Conservation (phyloP, 2,329 filamentous ascomycete genomes). For the Didymella arachidicola region DNA sequence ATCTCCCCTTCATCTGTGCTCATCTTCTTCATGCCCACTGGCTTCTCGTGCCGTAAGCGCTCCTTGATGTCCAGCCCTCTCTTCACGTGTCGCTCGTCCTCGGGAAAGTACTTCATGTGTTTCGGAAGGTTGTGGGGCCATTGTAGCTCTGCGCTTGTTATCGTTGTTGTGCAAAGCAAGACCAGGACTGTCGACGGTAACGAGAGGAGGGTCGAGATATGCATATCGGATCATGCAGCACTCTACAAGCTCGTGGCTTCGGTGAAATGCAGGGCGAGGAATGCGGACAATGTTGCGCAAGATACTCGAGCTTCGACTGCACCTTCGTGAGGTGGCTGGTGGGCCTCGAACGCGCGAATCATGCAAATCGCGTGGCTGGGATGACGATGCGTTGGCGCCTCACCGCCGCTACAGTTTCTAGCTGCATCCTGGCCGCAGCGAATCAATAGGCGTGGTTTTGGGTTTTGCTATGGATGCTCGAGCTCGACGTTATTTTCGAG, state of each 20-base stretch:
- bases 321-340: conserved; percentile 43
- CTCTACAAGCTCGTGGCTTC: conserved; percentile 14
- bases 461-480: conserved; percentile 1
- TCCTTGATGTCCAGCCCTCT: conserved; percentile 53
- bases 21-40: conserved; percentile 76
- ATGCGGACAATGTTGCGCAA: conserved; percentile 20
- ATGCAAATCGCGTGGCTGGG: conserved; percentile 48
- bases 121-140: conserved; percentile 58
- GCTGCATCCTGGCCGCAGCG: conserved; percentile 8
- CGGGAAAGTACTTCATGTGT: conserved; percentile 57
- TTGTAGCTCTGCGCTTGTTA: conserved; percentile 45
- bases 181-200: conserved; percentile 43
- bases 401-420: conserved; percentile 29
- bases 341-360: conserved; percentile 28
- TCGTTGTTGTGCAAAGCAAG: conserved; percentile 37
- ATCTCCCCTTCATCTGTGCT: conserved; percentile 74
- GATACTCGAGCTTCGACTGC: conserved; percentile 17
- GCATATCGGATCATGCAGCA: conserved; percentile 29
- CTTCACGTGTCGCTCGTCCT: conserved; percentile 55
- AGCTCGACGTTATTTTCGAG: conserved; percentile 3
- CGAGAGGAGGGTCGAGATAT: conserved; percentile 37
- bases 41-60: conserved; percentile 53
- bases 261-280: conserved; percentile 27
- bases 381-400: conserved; percentile 41
- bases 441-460: conserved; percentile 3